These are phyloP conservation scores for Plectosphaerella plurivora DNA, from an alignment of 2,329 filamentous ascomycete genomes.

Conservation along the genomic window DNA sequence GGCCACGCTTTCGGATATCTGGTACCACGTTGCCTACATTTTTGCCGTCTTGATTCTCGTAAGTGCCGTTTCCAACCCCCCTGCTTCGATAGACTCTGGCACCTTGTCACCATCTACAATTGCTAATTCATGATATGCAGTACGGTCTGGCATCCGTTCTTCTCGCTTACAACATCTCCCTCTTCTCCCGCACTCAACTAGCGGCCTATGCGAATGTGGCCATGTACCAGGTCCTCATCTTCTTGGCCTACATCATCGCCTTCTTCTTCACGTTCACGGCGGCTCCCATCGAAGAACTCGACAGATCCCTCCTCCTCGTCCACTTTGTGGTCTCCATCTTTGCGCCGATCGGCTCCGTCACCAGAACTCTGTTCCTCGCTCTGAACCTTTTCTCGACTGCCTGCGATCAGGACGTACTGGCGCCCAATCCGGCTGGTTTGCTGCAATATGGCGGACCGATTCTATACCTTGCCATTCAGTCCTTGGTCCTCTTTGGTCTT, in stretches of 20 bases:
- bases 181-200: slow-evolving; percentile 74
- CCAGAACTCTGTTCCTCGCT: slow-evolving; percentile 69
- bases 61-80: too few species aligned
- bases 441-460: slow-evolving; percentile 79
- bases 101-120: slow-evolving; percentile 15
- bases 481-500: slow-evolving; percentile 63
- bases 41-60: slow-evolving; percentile 54
- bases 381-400: slow-evolving; percentile 81
- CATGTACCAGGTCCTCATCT: slow-evolving; percentile 67
- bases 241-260: slow-evolving; percentile 67
- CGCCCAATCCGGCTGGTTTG: slow-evolving; percentile 65
- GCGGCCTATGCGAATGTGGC: slow-evolving; percentile 81
- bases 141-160: slow-evolving; percentile 77
- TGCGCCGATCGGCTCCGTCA: slow-evolving; percentile 71
- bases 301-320: slow-evolving; percentile 36
- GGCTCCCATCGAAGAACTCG: slow-evolving; percentile 61
- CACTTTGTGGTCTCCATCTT: slow-evolving; percentile 73
- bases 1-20: slow-evolving; percentile 57
- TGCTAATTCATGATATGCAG: slow-evolving; percentile 47
- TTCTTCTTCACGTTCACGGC: slow-evolving; percentile 74
- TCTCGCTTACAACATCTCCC: slow-evolving; percentile 74
- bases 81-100: too few species aligned
- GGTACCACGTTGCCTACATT: slow-evolving; percentile 77
- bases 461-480: slow-evolving; percentile 74
- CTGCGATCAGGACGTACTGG: slow-evolving; percentile 61